Conservation (phyloP, 2,329 filamentous ascomycete species). For the Nannizzia gypsea region DNA sequence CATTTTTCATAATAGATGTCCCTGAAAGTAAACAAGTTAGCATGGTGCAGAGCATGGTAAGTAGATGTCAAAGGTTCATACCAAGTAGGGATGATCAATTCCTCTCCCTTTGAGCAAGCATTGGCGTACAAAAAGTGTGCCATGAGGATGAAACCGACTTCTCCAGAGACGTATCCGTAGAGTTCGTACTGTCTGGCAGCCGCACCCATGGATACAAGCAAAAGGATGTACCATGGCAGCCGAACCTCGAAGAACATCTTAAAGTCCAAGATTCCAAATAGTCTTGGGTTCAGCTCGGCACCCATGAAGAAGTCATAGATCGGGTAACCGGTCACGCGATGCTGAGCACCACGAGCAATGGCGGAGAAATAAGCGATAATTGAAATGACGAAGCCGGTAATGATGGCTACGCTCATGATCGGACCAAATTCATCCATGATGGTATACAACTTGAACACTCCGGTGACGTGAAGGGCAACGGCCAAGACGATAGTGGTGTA, state of each 20-base stretch:
- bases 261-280: constrained; percentile 76
- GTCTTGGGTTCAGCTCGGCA: constrained; percentile 70
- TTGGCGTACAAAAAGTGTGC: constrained; percentile 88
- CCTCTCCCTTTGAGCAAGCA: constrained; percentile 83
- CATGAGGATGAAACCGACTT: constrained; percentile 73
- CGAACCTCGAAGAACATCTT: constrained; percentile 96
- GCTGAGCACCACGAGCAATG: constrained; percentile 63
- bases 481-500: constrained; percentile 71
- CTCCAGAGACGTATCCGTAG: constrained; percentile 76
- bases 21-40: constrained; percentile 31
- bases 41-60: neutral
- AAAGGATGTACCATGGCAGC: constrained; percentile 82
- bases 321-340: constrained; percentile 77
- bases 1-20: constrained; percentile 97
- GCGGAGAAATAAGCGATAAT: constrained; percentile 81
- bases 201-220: constrained; percentile 63
- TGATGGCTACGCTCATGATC: constrained; percentile 81
- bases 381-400: constrained; percentile 75
- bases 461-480: constrained; percentile 64
- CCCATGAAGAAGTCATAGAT: constrained; percentile 90
- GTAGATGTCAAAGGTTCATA: constrained; percentile 22
- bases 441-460: constrained; percentile 78
- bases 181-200: constrained; percentile 72
- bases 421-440: constrained; percentile 92
- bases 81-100: constrained; percentile 81